phyloP scores from a whole-genome alignment of 129 eudicot species.

The Saussurea involucrata region DNA sequence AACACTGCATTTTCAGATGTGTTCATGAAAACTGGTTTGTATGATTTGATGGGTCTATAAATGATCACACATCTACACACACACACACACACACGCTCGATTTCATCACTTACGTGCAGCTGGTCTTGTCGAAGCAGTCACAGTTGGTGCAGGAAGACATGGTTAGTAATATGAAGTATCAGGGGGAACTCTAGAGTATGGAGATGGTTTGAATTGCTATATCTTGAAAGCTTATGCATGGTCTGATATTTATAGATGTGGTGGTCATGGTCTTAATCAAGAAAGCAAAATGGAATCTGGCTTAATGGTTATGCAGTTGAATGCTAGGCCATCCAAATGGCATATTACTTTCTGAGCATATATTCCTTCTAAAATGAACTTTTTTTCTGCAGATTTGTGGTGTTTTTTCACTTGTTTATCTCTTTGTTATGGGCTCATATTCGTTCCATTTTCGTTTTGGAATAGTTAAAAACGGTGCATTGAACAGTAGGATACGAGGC shows the following conservation, averaged over 20 bases:
- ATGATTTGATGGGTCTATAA: not conserved
- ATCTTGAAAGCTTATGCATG: constrained; percentile 7
- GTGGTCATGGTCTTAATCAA: constrained; percentile 2
- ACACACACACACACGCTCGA: not conserved
- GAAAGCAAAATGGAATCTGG: constrained; percentile 12
- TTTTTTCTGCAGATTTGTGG: constrained; percentile 1
- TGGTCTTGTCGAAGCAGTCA: constrained; percentile 68
- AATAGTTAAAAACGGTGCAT: not conserved
- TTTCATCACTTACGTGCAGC: constrained; percentile 49
- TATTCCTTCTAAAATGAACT: constrained; percentile 14
- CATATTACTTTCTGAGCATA: constrained; percentile 18
- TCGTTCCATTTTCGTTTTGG: not conserved
- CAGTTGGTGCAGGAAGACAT: constrained; percentile 63
- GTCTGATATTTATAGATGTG: constrained; percentile 49
- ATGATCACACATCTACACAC: not conserved
- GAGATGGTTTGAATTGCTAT: constrained; percentile 28
- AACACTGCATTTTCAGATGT: not conserved
- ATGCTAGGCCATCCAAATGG: constrained; percentile 11
- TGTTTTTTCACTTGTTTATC: not conserved
- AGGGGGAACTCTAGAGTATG: not conserved
- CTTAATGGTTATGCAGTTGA: not conserved
- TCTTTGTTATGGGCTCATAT: not conserved
- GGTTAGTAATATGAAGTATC: constrained; percentile 15
- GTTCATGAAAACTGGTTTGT: not conserved
- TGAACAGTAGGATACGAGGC: not conserved